These are phyloP conservation scores for Thinopyrum elongatum DNA, from an alignment of 176 grass and related monocot genomes.

Conservation along the genomic window DNA sequence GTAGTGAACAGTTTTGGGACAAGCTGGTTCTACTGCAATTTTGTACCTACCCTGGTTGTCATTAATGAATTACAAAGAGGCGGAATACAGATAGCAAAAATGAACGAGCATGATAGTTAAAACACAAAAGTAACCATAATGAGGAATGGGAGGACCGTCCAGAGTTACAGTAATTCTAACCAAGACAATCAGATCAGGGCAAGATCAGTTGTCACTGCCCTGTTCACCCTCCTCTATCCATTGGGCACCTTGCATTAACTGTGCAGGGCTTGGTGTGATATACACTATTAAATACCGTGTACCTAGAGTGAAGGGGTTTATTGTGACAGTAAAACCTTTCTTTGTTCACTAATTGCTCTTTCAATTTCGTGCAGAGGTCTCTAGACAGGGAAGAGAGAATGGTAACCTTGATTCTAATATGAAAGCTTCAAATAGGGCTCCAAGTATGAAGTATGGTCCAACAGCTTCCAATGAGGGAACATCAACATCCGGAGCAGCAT, in stretches of 20 bases:
- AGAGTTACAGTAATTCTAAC: slow-evolving; percentile 7
- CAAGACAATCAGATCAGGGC: slow-evolving; percentile 13
- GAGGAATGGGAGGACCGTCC: background rate
- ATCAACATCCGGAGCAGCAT: slow-evolving; percentile 87
- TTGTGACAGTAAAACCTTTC: background rate
- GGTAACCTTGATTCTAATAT: slow-evolving; percentile 60
- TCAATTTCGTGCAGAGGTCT: slow-evolving; percentile 65
- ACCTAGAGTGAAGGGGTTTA: slow-evolving; percentile 3
- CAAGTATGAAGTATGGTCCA: slow-evolving; percentile 55
- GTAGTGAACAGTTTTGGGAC: background rate
- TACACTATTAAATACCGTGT: background rate
- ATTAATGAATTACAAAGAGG: slow-evolving; percentile 10
- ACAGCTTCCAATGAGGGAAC: slow-evolving; percentile 74
- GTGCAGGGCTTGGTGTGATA: background rate
- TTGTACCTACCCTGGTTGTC: background rate
- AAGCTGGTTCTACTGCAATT: background rate
- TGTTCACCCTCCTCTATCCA: background rate
- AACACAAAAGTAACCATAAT: background rate
- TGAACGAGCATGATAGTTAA: background rate
- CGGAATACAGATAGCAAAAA: background rate
- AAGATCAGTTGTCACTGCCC: background rate
- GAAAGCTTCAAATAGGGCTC: slow-evolving; percentile 60
- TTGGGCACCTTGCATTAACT: background rate
- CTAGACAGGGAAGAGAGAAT: slow-evolving; percentile 88
- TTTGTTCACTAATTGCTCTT: slow-evolving; percentile 25